Evolutionary conservation across 2,329 filamentous ascomycete species (phyloP), one percentile per base, ranked within the genome.

Genomic region (Xylariaceae sp.): DNA sequence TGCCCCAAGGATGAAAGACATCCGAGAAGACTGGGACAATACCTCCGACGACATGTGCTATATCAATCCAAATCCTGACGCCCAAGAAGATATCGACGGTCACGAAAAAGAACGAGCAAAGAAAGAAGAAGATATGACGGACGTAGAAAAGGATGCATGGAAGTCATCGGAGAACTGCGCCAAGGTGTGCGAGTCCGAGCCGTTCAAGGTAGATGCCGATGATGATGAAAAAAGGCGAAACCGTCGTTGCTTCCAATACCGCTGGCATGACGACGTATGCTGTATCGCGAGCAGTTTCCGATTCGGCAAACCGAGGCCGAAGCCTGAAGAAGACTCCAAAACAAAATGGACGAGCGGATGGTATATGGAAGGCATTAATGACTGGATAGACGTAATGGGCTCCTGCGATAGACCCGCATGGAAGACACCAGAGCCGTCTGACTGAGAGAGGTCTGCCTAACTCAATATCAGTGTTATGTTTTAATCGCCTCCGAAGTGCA

Each of bases 1-100:
- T 45, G 65, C 62, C 2, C 71, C 69, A 2, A 66, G 70, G 22
- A 62, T 78, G 50, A 59, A 66, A 22, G 54, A 64, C 4, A 56
- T 60, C 29, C 68, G 72, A 14, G 64, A 72, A 7, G 65, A 76
- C 40, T 80, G 76, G 76, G 71, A 79, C 56, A 79, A 80, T 53
- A 54, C 72, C 4, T 73, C 75, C 4, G 68, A 76, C 21, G 72
- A 75, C 38, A 63, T 64, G 10, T 72, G 69, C 52, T 76, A 73
- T 51, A 60, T 70, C 46, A 69, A 62, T 37, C 66, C 65, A 12
- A 66, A 68, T 22, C 60, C 65, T 4, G 60, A 55, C 2, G 64
- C 62, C 2, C 68, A 71, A 50, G 52, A 53, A 17, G 58, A 57
- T 21, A 64, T 64, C 1, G 60, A 63, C 4, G 61, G 60, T 2